A percentile compares a stretch with the other conserved stretches of the same genome.
Conservation (phyloP, 169 alveolate genomes). For the Cryptosporidium baileyi region DNA sequence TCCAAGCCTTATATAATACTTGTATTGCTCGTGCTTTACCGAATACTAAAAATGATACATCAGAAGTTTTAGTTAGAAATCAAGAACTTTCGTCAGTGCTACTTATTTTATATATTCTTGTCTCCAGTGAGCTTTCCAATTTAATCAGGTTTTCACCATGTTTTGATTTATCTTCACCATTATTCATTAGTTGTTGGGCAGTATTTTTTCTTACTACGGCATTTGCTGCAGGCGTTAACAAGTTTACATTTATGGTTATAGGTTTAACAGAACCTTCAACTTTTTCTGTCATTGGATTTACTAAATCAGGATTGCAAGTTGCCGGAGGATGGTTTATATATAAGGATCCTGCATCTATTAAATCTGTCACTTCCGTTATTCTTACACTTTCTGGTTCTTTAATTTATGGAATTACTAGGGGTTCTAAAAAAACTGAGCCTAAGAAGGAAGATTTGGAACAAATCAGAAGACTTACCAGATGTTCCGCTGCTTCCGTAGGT, state of each 20-base stretch:
- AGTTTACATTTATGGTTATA: conserved; percentile 63
- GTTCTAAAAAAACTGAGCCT: conserved; percentile 10
- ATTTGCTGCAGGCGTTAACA: conserved; percentile 60
- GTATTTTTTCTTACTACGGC: conserved; percentile 37
- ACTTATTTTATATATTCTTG: conserved; percentile 18
- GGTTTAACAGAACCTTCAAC: conserved; percentile 68
- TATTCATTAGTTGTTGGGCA: conserved; percentile 42
- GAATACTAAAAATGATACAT: conserved; percentile 44
- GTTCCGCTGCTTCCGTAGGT: conserved; percentile 65
- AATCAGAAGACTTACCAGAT: conserved; percentile 54
- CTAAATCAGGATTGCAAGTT: conserved; percentile 39
- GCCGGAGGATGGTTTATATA: conserved; percentile 67
- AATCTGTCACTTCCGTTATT: conserved; percentile 25
- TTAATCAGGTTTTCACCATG: conserved; percentile 51
- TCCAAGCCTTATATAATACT: conserved; percentile 56
- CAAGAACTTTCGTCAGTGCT: conserved; percentile 45
- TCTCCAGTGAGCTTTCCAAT: conserved; percentile 27
- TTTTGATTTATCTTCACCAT: conserved; percentile 14
- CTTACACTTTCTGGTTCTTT: conserved; percentile 55
- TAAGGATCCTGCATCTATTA: conserved; percentile 41
- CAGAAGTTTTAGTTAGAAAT: conserved; percentile 58
- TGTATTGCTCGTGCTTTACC: conserved; percentile 64
- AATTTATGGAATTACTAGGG: conserved; percentile 61
- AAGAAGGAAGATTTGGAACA: conserved; percentile 41
- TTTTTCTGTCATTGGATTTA: conserved; percentile 60